Conservation (phyloP, 148 eudicot species). For the Amaranthus cruentus region DNA sequence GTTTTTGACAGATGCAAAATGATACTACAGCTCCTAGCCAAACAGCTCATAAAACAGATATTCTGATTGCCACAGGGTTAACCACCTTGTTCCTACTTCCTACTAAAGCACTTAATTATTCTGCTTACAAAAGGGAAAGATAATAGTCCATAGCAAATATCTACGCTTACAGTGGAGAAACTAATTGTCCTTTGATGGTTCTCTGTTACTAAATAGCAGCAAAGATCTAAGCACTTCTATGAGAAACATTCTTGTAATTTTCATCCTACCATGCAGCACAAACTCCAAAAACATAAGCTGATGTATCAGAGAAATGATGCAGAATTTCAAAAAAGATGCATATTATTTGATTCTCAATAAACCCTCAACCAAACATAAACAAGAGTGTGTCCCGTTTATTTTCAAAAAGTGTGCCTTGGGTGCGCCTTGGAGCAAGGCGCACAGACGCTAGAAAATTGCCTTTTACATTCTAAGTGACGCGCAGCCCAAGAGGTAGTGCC, state of each 20-base stretch:
- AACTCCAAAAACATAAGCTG: not conserved
- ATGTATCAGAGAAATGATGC: not conserved
- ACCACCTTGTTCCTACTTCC: not conserved
- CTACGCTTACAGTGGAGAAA: not conserved
- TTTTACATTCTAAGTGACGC: no score
- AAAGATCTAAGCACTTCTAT: not conserved
- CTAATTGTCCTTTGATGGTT: not conserved
- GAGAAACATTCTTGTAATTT: not conserved
- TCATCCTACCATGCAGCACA: not conserved
- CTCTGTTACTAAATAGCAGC: not conserved
- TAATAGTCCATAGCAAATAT: not conserved
- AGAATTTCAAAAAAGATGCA: not conserved
- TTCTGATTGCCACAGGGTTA: not conserved
- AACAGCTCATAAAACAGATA: not conserved
- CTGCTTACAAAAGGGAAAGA: not conserved
- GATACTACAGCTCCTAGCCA: not conserved
- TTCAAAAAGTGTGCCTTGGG: no score
- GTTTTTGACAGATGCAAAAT: no score
- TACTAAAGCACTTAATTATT: no score
- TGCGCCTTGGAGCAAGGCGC: no score
- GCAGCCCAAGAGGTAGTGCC: no score
- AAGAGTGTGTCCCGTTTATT: not conserved
- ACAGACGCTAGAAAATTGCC: no score
- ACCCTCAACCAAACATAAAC: not conserved
- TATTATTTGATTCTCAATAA: not conserved